Conservation (phyloP, 306 rosid species). For the Cajanus cajan region DNA sequence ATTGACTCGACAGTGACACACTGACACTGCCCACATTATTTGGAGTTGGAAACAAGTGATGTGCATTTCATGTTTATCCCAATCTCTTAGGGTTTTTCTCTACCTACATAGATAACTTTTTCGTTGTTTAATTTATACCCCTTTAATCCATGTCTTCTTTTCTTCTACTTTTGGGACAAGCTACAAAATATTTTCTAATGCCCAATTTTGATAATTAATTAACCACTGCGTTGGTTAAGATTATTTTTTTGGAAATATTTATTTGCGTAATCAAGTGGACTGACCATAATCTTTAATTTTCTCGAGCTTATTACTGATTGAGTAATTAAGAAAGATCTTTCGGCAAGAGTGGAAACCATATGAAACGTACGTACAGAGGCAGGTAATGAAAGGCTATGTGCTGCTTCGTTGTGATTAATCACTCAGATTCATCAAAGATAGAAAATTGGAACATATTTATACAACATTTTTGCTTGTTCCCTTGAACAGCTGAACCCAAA, state of each 20-base stretch:
- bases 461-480: background rate
- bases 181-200: background rate
- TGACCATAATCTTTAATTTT: conserved; percentile 4
- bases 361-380: background rate
- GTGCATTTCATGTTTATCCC: conserved; percentile 12
- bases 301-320: background rate
- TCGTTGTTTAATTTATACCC: background rate
- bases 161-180: background rate
- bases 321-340: background rate
- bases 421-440: background rate
- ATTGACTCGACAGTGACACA: conserved; percentile 27
- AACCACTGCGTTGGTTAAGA: conserved; percentile 7
- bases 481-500: background rate
- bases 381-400: background rate
- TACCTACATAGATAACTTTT: background rate
- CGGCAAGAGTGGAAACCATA: background rate
- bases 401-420: background rate
- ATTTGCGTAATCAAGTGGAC: conserved; percentile 6
- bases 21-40: conserved; percentile 31
- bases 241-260: background rate
- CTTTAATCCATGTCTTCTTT: background rate
- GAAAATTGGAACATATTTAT: background rate
- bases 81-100: background rate
- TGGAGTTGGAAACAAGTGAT: conserved; percentile 4
- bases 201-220: background rate